phyloP scores from a whole-genome alignment of 1,139 yeast species.

The Arxiozyma slooffiae region DNA sequence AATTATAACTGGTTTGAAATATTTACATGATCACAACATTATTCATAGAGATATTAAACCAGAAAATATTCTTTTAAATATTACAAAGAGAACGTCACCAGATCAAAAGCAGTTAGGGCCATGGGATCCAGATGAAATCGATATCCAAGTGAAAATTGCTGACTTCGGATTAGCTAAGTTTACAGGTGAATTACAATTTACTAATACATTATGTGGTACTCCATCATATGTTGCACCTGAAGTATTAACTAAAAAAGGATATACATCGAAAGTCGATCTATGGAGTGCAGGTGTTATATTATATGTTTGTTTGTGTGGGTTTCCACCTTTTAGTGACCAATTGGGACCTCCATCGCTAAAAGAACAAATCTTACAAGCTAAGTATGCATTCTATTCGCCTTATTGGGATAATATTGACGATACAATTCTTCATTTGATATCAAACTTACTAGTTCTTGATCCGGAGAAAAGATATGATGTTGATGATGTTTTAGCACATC shows the following conservation, averaged over 20 bases:
- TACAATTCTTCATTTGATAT: constrained; percentile 53
- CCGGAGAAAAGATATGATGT: constrained; percentile 47
- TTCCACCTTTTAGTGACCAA: constrained; percentile 78
- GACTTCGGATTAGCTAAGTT: constrained; percentile 76
- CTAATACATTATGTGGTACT: constrained; percentile 73
- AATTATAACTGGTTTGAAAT: constrained; percentile 49
- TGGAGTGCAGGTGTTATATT: constrained; percentile 75
- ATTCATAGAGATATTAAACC: constrained; percentile 75
- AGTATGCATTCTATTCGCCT: constrained; percentile 67
- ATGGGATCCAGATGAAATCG: constrained; percentile 59
- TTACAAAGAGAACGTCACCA: constrained; percentile 36
- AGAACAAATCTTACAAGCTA: constrained; percentile 59
- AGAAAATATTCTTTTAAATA: constrained; percentile 59
- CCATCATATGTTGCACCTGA: constrained; percentile 84
- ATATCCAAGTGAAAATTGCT: constrained; percentile 62
- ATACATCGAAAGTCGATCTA: constrained; percentile 62
- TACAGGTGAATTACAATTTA: constrained; percentile 65
- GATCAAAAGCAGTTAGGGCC: constrained; percentile 48
- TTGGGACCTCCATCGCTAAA: constrained; percentile 70
- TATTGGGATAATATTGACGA: constrained; percentile 69
- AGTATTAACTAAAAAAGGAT: constrained; percentile 48
- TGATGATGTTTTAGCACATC: constrained; percentile 43
- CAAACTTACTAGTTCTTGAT: constrained; percentile 50
- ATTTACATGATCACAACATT: constrained; percentile 53
- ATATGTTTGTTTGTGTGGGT: constrained; percentile 72